Conservation (phyloP, 495 filamentous ascomycete genomes). For the Hypomontagnella monticulosa region DNA sequence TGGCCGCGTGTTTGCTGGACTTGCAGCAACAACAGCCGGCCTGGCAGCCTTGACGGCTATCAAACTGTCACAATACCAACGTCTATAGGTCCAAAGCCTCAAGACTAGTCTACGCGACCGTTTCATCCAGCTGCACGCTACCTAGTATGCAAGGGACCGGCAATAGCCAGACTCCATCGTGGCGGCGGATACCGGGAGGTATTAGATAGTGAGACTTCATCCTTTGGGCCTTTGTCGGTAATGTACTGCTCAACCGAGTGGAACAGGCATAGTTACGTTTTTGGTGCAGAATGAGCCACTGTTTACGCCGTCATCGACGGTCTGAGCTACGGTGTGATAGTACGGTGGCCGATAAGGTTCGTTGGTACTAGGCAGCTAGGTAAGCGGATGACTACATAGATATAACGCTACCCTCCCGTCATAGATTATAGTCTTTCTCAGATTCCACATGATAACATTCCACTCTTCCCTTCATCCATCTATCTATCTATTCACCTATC, state of each 20-base stretch:
- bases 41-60: constrained; percentile 11
- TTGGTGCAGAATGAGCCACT: constrained; percentile 17
- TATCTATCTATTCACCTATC: not conserved
- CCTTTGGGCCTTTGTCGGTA: constrained; percentile 12
- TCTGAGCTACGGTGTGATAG: constrained; percentile 16
- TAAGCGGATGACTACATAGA: constrained; percentile 34
- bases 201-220: constrained; percentile 19
- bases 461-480: not conserved
- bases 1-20: constrained; percentile 36
- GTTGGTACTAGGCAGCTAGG: too few species aligned
- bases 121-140: constrained; percentile 31
- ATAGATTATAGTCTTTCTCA: constrained; percentile 13
- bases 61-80: constrained; percentile 16
- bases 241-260: constrained; percentile 25
- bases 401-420: constrained; percentile 37
- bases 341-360: constrained; percentile 17
- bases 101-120: constrained; percentile 28
- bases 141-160: constrained; percentile 44
- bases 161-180: constrained; percentile 21
- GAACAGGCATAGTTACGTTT: constrained; percentile 20
- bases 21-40: constrained; percentile 17
- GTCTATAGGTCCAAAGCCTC: constrained; percentile 30
- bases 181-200: constrained; percentile 23
- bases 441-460: constrained; percentile 24
- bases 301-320: constrained; percentile 21